phyloP scores from a whole-genome alignment of 202 grass and related monocot species.

The Brachypodium distachyon region DNA sequence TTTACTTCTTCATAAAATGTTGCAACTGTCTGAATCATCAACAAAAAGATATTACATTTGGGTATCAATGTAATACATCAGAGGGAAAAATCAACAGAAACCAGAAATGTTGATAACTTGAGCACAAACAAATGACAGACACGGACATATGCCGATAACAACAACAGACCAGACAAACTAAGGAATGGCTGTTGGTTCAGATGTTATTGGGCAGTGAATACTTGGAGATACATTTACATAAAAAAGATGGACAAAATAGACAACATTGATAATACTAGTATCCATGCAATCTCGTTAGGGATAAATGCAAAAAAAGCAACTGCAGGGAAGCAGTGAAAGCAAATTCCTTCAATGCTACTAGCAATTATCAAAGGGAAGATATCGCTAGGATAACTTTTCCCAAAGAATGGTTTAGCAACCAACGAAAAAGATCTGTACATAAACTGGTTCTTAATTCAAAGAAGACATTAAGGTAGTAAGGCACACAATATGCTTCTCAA shows the following conservation, averaged over 20 bases:
- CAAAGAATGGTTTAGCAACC: no score
- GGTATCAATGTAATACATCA: not conserved
- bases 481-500: no score
- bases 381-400: no score
- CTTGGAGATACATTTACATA: no score
- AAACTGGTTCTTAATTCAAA: no score
- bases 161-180: not conserved
- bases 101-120: not conserved
- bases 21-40: conserved; percentile 23
- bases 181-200: not conserved
- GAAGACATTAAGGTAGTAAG: no score
- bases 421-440: no score
- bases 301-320: not conserved
- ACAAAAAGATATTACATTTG: not conserved
- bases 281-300: not conserved
- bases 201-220: no score
- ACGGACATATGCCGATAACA: not conserved
- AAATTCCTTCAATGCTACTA: not conserved
- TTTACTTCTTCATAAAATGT: conserved; percentile 21
- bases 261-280: not conserved
- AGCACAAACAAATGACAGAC: not conserved
- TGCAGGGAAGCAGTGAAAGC: not conserved
- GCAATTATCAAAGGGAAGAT: not conserved
- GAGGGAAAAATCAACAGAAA: not conserved
- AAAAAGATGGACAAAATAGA: not conserved